Percentiles rank a stretch among this genome's conserved stretches.
These are phyloP conservation scores for Lactarius sanguifluus DNA, from an alignment of 768 basidiomycete genomes.

Conservation along the genomic window DNA sequence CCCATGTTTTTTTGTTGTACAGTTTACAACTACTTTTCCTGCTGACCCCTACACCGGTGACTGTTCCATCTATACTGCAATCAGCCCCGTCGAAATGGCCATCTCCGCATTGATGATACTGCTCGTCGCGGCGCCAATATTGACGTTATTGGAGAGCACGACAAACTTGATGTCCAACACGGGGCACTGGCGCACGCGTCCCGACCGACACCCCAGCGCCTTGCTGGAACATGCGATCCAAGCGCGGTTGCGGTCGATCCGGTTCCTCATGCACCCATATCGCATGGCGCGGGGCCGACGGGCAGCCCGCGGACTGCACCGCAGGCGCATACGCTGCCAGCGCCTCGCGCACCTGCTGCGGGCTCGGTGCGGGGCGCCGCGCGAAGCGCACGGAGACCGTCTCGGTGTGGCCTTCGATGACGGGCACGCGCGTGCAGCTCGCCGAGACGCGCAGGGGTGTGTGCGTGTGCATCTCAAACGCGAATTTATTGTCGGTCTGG, in stretches of 20 bases:
- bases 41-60: background rate
- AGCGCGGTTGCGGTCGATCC: constrained; percentile 90
- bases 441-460: constrained; percentile 88
- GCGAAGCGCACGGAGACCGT: constrained; percentile 86
- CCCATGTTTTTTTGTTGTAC: background rate
- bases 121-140: constrained; percentile 94
- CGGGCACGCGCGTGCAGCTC: constrained; percentile 91
- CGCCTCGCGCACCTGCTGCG: constrained; percentile 85
- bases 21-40: background rate
- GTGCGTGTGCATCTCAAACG: constrained; percentile 84
- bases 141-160: constrained; percentile 89
- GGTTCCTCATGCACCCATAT: constrained; percentile 91
- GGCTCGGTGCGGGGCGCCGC: constrained; percentile 74
- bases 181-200: constrained; percentile 81
- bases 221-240: constrained; percentile 87
- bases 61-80: constrained; percentile 36
- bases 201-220: constrained; percentile 93
- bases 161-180: constrained; percentile 97
- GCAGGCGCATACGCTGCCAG: constrained; percentile 72
- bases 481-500: constrained; percentile 51
- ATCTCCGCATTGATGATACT: constrained; percentile 96
- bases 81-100: constrained; percentile 76
- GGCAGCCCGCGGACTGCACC: constrained; percentile 72
- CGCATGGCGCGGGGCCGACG: constrained; percentile 80
- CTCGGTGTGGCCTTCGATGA: constrained; percentile 93